Evolutionary conservation across 352 stramenopile genomes (phyloP).

Genomic region (Globisporangium paroecandrum): DNA sequence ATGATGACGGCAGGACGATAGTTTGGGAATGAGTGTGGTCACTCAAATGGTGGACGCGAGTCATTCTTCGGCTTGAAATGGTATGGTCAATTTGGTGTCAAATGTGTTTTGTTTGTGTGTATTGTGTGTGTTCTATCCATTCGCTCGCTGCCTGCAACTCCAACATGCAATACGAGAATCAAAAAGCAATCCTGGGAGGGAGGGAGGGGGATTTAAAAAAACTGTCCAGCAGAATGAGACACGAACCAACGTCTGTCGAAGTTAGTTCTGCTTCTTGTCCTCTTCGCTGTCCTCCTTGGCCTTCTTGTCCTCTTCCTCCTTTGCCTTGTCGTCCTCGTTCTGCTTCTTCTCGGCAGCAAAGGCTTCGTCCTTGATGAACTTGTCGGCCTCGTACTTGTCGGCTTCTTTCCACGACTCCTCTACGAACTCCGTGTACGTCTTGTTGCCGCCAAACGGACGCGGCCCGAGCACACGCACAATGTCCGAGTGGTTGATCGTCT

Average conservation of each 20-base stretch:
- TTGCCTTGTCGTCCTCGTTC: background rate
- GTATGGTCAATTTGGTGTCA: no score
- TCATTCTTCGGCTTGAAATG: background rate
- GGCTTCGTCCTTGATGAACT: conserved; percentile 29
- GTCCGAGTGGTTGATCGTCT: conserved; percentile 99
- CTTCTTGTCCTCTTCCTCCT: background rate
- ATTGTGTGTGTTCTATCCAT: background rate
- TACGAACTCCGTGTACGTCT: conserved; percentile 96
- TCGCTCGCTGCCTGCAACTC: background rate
- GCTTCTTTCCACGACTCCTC: conserved; percentile 86
- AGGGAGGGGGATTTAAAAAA: background rate
- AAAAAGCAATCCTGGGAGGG: background rate
- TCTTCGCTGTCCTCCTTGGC: background rate
- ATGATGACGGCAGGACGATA: background rate
- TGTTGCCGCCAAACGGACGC: conserved; percentile 92
- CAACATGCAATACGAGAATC: background rate
- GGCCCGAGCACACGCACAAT: conserved; percentile 94
- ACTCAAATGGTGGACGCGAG: background rate
- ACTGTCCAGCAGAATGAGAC: background rate
- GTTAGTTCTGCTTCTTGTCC: conserved; percentile 7
- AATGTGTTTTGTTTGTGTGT: background rate
- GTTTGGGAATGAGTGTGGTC: background rate
- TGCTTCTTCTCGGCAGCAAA: background rate
- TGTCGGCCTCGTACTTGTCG: conserved; percentile 77
- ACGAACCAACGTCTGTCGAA: background rate